These are phyloP conservation scores for Dendrocalamus sinicus DNA, from an alignment of 176 grass and related monocot species.

Conservation along the genomic window DNA sequence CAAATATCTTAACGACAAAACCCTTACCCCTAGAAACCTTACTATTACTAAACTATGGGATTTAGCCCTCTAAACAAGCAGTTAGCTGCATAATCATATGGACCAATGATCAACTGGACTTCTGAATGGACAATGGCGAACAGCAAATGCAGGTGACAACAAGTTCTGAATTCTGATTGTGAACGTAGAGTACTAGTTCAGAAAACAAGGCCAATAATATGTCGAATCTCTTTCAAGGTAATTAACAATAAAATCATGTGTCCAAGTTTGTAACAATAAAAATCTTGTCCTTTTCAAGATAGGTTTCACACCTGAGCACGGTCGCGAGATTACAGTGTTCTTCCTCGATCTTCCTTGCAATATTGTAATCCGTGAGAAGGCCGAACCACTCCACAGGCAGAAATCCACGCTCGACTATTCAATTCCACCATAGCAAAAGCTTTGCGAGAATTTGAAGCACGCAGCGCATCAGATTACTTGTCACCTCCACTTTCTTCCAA, in stretches of 20 bases:
- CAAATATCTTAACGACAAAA: background rate
- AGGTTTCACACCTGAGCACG: slow-evolving; percentile 33
- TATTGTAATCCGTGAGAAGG: slow-evolving; percentile 11
- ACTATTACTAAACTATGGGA: background rate
- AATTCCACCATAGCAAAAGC: slow-evolving; percentile 15
- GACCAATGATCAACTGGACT: background rate
- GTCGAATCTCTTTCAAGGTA: background rate
- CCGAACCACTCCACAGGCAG: slow-evolving; percentile 12
- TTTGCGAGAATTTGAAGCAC: slow-evolving; percentile 23
- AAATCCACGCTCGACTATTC: slow-evolving; percentile 28
- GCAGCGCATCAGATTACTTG: slow-evolving; percentile 36
- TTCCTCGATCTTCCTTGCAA: slow-evolving; percentile 30
- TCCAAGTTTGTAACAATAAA: background rate
- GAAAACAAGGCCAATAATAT: slow-evolving; percentile 18
- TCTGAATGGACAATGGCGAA: background rate
- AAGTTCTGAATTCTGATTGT: slow-evolving; percentile 11
- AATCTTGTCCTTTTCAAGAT: slow-evolving; percentile 22
- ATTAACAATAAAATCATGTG: slow-evolving; percentile 5
- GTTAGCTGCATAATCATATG: slow-evolving; percentile 30
- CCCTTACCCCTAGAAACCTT: background rate
- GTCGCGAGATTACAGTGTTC: slow-evolving; percentile 32
- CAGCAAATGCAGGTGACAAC: background rate
- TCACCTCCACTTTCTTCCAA: slow-evolving; percentile 22
- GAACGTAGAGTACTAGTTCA: slow-evolving; percentile 11
- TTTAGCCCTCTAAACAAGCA: slow-evolving; percentile 10